phyloP scores from a whole-genome alignment of 495 filamentous ascomycete genomes.

The Cryomyces antarcticus region DNA sequence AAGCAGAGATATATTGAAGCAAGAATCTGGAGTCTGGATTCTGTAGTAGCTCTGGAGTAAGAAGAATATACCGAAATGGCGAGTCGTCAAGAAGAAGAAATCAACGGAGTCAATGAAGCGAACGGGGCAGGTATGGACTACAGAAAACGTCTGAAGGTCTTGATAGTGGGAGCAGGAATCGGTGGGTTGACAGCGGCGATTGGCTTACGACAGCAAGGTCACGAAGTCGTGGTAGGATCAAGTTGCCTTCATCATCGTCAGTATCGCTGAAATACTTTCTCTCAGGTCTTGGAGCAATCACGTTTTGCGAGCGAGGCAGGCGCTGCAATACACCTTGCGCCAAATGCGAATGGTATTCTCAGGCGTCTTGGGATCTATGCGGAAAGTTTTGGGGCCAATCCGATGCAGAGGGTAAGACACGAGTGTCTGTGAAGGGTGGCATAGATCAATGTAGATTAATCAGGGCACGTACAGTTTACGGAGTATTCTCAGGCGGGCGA shows the following conservation, averaged over 20 bases:
- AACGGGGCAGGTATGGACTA: background rate
- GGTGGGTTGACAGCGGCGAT: conserved; percentile 33
- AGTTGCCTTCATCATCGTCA: too few relatives aligned
- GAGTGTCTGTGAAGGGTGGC: too few relatives aligned
- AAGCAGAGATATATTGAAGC: too few relatives aligned
- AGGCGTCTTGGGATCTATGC: conserved; percentile 4
- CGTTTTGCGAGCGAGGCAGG: conserved; percentile 8
- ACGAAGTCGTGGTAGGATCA: conserved; percentile 21
- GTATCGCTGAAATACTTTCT: background rate
- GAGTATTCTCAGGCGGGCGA: conserved; percentile 10
- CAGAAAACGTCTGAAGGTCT: conserved; percentile 12
- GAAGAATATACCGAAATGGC: too few relatives aligned
- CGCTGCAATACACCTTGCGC: conserved; percentile 9
- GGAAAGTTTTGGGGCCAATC: conserved; percentile 4
- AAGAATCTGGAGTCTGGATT: too few relatives aligned
- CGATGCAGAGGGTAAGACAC: conserved; percentile 1
- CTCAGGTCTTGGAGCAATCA: conserved; percentile 5
- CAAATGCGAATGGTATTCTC: conserved; percentile 9
- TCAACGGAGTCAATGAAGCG: background rate
- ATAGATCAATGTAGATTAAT: too few relatives aligned
- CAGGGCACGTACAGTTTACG: background rate
- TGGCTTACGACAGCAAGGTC: conserved; percentile 30
- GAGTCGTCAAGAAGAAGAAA: too few relatives aligned
- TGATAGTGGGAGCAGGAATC: conserved; percentile 37
- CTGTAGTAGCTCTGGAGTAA: too few relatives aligned